These are phyloP conservation scores for Rubus parviflorus DNA, from an alignment of 306 rosid species.

Conservation along the genomic window DNA sequence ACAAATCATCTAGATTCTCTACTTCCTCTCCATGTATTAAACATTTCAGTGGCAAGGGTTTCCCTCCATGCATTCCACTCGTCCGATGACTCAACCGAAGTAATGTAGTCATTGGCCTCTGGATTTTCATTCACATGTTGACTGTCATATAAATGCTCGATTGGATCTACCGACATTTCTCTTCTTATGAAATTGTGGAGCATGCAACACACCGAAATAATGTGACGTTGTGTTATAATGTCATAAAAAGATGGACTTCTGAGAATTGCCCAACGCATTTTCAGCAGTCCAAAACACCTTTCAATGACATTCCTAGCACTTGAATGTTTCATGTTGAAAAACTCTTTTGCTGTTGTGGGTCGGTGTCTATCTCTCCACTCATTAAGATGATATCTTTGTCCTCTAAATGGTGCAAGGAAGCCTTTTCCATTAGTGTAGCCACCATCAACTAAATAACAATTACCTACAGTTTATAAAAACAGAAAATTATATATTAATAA, in stretches of 20 bases:
- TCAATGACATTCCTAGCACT: constrained; percentile 1
- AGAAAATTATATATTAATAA: not conserved
- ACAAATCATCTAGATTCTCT: not conserved
- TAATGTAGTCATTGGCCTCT: not conserved
- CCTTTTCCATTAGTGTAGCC: not conserved
- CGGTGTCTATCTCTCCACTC: not conserved
- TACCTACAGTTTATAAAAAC: not conserved
- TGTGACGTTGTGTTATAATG: not conserved
- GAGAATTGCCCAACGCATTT: not conserved
- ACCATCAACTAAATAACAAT: not conserved
- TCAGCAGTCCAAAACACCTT: not conserved
- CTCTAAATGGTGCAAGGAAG: not conserved
- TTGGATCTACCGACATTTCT: not conserved
- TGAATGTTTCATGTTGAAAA: not conserved
- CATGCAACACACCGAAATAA: not conserved
- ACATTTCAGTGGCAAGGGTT: not conserved
- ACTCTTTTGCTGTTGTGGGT: not conserved
- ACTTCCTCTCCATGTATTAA: not conserved
- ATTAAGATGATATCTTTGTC: not conserved
- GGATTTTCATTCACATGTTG: not conserved
- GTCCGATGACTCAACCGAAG: not conserved
- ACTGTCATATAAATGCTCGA: not conserved
- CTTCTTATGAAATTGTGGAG: not conserved
- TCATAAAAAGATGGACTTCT: not conserved
- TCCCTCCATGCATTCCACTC: not conserved